Evolutionary conservation across 2,329 filamentous ascomycete genomes (phyloP), one percentile per base, ranked within the genome.

Genomic region (Elsinoe perseae): DNA sequence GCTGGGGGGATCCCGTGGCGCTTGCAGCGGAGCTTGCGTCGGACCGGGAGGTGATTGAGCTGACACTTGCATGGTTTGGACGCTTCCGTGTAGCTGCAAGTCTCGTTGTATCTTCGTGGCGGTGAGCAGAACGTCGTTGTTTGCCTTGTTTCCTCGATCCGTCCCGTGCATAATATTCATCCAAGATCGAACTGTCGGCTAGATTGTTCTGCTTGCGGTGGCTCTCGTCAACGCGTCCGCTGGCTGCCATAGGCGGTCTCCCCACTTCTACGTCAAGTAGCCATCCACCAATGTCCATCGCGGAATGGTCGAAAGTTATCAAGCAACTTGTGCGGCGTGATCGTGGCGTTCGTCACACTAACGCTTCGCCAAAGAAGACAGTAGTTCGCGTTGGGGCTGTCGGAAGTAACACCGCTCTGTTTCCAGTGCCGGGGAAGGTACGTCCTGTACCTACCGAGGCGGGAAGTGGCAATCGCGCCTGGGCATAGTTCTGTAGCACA

Each of bases 211-310:
- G 48, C 30, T 28, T 34, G 16, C 30, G 10, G 16, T 25, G 48
- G 6, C 38, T 20, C 30, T 7, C 14, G 20, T 36, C 27, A 32
- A 52, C 48, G 30, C 23, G n/a, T 52, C 21, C 28, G 10, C 16
- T 4, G 20, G 18, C 8, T 10, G 7, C 21, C 18, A 16, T 20
- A 7, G 48, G 48, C 27, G 48, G 25, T 34, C 48, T 52, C 16
- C 20, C 30, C 10, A 36, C 30, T n/a, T 52, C 48, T 16, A 52
- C 30, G 9, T 21, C 20, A n/a, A 21, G 48, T 23, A 52, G 30
- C 48, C 48, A 52, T 16, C 16, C 30, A 28, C 16, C 18, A 28
- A 52, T 52, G 25, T 52, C 48, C 48, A 52, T 52, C 12, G 32
- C 28, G 10, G 10, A 30, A 6, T 30, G 28, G 28, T 10, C 10